Base-by-base conservation (phyloP, 768 basidiomycete species). In the Tulasnella sp. region DNA sequence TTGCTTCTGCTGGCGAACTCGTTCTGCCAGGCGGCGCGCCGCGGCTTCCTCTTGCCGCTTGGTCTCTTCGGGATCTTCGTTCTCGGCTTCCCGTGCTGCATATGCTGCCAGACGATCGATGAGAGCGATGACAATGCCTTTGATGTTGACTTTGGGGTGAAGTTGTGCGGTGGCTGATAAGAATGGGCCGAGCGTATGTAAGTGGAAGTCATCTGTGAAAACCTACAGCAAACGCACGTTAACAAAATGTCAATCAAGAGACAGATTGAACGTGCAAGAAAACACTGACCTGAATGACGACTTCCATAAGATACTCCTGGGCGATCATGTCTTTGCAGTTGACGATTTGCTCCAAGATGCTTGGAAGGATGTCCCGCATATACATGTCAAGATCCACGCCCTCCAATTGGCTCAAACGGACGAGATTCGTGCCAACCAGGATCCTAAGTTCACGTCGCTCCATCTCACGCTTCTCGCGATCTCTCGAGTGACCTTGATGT, bases 301-400 rank as follows among this genome's bases (percentile, higher is more conserved):
- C 96, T 70, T 99, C 96, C 96, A 98, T 98, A 48, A 98, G 71
- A 70, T 99, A 99, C 69, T 98, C 96, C 70, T 99, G 96, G 0
- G 96, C 96, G 61, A 98, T 98, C 46, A 93, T 87, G 68, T 99
- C 96, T 70, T 96, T 94, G 73, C 96, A 98, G 67, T 86, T 94
- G 61, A 98, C 94, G 53, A 98, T 88, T 71, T 99, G 96, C 73
- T 99, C 92, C 53, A 98, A 73, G 57, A 98, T 83, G 62, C 87
- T 88, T 0, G 96, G 93, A 5, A 99, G 79, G 63, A 99, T 99
- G 24, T 69, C 81, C 56, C 70, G 76, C 66, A 83, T 82, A 71
- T 98, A 98, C 80, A 96, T 82, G 44, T 87, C 87, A 56, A 99
- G 74, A 68, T 96, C 94, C 59, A 98, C 93, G 3, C 96, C 96